Evolutionary conservation across 768 basidiomycete species (phyloP).

Genomic region (Nidularia sp.): DNA sequence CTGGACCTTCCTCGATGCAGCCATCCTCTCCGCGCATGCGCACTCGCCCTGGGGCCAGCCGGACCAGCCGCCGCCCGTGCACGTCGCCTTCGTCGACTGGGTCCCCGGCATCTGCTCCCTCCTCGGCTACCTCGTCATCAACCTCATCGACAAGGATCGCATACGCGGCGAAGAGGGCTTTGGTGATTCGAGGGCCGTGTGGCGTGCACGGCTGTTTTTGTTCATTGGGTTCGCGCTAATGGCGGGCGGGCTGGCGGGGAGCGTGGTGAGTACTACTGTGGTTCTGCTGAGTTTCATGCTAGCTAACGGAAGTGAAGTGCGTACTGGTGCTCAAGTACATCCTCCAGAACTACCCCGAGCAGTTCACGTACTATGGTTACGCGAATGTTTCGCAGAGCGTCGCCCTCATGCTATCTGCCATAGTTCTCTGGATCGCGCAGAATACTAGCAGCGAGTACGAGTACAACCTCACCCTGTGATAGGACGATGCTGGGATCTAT

Average conservation of each 20-base stretch:
- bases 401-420: constrained; percentile 76
- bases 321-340: constrained; percentile 90
- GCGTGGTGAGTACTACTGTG: constrained; percentile 63
- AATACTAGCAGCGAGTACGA: constrained; percentile 82
- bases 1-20: constrained; percentile 94
- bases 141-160: constrained; percentile 92
- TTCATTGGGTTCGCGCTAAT: constrained; percentile 96
- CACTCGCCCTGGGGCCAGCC: constrained; percentile 64
- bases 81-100: constrained; percentile 95
- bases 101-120: constrained; percentile 93
- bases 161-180: constrained; percentile 76
- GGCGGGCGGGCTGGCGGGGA: constrained; percentile 98
- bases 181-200: constrained; percentile 81
- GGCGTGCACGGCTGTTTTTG: constrained; percentile 85
- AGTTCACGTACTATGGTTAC: constrained; percentile 88
- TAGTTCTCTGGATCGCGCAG: constrained; percentile 92
- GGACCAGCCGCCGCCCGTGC: constrained; percentile 56
- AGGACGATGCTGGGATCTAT: too few species aligned
- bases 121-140: constrained; percentile 88
- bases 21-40: constrained; percentile 85
- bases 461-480: constrained; percentile 77
- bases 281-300: neutral
- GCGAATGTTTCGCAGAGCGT: constrained; percentile 95
- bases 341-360: constrained; percentile 63
- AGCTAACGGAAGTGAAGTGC: constrained; percentile 42